Percentiles rank a stretch among this genome's conserved stretches.
Evolutionary conservation across 2,329 filamentous ascomycete genomes (phyloP).

Genomic region (Neonectria ditissima): DNA sequence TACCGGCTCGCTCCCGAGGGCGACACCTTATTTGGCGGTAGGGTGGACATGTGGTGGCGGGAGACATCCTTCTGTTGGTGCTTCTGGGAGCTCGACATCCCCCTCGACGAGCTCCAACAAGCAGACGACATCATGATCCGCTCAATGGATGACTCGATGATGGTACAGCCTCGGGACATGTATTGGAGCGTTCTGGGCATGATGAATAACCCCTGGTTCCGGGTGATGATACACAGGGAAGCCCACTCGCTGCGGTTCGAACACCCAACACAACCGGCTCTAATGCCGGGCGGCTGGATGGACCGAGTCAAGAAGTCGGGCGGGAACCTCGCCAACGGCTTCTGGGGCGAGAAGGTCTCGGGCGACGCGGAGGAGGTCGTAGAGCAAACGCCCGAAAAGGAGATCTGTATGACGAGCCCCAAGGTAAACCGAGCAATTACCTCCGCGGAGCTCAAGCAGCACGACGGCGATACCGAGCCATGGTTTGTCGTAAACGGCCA

Average conservation of each 20-base stretch:
- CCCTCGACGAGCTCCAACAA: conserved; percentile 68
- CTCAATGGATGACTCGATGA: conserved; percentile 91
- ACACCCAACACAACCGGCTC: conserved; percentile 85
- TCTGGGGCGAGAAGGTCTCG: conserved; percentile 81
- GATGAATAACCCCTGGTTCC: conserved; percentile 98
- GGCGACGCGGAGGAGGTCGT: conserved; percentile 59
- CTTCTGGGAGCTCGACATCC: conserved; percentile 84
- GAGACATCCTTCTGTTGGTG: conserved; percentile 92
- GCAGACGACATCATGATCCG: conserved; percentile 83
- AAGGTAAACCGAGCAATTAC: conserved; percentile 72
- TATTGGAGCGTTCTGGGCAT: conserved; percentile 96
- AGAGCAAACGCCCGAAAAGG: conserved; percentile 65
- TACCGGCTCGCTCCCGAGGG: conserved; percentile 74
- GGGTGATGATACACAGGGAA: conserved; percentile 80
- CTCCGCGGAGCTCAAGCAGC: conserved; percentile 77
- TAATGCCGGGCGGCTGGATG: conserved; percentile 91
- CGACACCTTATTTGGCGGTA: conserved; percentile 78
- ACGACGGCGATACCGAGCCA: conserved; percentile 73
- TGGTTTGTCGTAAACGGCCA: conserved; percentile 93
- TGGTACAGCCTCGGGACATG: conserved; percentile 89
- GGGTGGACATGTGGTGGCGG: conserved; percentile 82
- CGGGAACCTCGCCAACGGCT: conserved; percentile 82
- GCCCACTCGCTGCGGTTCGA: conserved; percentile 76
- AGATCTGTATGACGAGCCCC: conserved; percentile 83
- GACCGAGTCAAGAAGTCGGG: conserved; percentile 86